Base-by-base conservation (phyloP, 1,284 basidiomycete species). In the Thelephora terrestris region DNA sequence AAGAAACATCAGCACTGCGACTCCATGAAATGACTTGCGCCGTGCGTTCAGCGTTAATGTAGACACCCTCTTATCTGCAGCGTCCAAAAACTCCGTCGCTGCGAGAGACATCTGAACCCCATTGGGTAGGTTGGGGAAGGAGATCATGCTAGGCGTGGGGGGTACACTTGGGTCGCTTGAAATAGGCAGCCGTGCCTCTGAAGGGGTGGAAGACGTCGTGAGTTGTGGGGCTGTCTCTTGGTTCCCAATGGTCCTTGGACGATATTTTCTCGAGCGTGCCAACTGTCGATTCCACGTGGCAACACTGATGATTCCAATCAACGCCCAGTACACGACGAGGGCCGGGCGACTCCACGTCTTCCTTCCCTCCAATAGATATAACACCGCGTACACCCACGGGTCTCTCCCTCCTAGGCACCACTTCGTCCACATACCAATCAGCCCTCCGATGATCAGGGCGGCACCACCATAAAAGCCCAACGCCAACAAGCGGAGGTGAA, bases 21-120 rank as follows among this genome's bases (percentile, higher is more conserved):
- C 73, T 14, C 82, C 91, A 69, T 99, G 96, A 70, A 99, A 99
- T 66, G 89, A 97, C 67, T 99, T 99, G 49, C 96, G 76, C 48
- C 95, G 75, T n/a, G 90, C 91, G 63, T 99, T 99, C 53, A 98
- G 71, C 39, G 86, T 83, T 50, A 99, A 69, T 20, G 86, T 90
- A n/a, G 91, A 90, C 50, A 93, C 84, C 51, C 79, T 80, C 64
- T 89, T 90, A 64, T 92, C 85, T 2, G 89, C 90, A 29, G 86
- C 88, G 60, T 92, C 87, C 58, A 93, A 70, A 57, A 90, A 69
- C 57, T 91, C 89, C 14, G 80, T 85, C n/a, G 87, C 89, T 36
- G 80, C 79, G 52, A 74, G 72, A 18, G 78, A 70, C 49, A 80
- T 71, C 49, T 68, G 60, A 36, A 61, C 47, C 14, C 61, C 55